Conservation (phyloP, 1,139 yeast species). For the Casaregolazyma lundiana region DNA sequence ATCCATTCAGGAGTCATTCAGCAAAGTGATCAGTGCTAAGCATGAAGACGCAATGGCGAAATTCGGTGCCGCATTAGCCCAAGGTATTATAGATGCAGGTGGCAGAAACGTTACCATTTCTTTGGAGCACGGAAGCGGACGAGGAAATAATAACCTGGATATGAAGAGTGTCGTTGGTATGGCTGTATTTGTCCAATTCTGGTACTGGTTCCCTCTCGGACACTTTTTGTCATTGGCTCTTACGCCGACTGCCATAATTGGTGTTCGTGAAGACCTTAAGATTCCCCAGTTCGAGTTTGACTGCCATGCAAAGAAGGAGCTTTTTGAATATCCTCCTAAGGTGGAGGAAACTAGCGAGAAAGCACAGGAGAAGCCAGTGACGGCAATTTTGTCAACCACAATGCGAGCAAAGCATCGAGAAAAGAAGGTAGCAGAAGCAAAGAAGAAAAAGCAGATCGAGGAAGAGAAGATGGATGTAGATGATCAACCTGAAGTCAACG, state of each 20-base stretch:
- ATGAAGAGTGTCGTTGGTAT: constrained; percentile 90
- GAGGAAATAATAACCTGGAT: constrained; percentile 57
- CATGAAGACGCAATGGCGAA: constrained; percentile 96
- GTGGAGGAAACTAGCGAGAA: constrained; percentile 74
- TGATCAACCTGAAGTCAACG: constrained; percentile 23
- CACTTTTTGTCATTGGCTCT: constrained; percentile 90
- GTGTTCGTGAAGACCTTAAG: constrained; percentile 78
- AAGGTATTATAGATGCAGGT: constrained; percentile 98
- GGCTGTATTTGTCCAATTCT: constrained; percentile 83
- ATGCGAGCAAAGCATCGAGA: constrained; percentile 91
- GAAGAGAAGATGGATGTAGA: constrained; percentile 23
- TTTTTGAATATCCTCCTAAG: constrained; percentile 89
- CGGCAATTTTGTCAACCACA: constrained; percentile 93
- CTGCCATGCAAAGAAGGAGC: constrained; percentile 74
- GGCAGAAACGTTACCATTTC: constrained; percentile 96
- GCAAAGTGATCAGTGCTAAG: constrained; percentile 73
- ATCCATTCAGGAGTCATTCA: constrained; percentile 67
- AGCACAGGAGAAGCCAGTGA: constrained; percentile 83
- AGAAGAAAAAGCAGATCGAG: constrained; percentile 46
- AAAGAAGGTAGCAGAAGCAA: constrained; percentile 50
- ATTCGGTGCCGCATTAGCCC: constrained; percentile 96
- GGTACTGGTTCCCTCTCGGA: constrained; percentile 99
- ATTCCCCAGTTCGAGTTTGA: constrained; percentile 80
- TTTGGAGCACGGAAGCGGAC: constrained; percentile 55
- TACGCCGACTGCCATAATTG: constrained; percentile 87